These are phyloP conservation scores for Neoboletus brunneissimus DNA, from an alignment of 768 basidiomycete species.

Conservation along the genomic window DNA sequence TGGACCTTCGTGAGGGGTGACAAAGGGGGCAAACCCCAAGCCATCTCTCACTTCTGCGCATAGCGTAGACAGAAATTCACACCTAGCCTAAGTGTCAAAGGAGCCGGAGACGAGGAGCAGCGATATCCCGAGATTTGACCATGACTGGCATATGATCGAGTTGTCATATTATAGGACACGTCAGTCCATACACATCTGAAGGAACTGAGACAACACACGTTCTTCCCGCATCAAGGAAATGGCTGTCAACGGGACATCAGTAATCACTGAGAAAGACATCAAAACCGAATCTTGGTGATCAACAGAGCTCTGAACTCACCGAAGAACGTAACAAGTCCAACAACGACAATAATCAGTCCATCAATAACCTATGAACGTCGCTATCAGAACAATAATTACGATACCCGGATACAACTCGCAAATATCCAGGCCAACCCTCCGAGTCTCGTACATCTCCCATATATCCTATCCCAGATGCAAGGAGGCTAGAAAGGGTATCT, in stretches of 20 bases:
- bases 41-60: too few relatives aligned
- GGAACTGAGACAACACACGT: not conserved
- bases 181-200: slow-evolving; percentile 46
- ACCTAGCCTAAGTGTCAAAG: too few relatives aligned
- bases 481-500: slow-evolving; percentile 56
- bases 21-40: too few relatives aligned
- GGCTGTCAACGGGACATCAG: slow-evolving; percentile 42
- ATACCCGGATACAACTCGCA: slow-evolving; percentile 31
- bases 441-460: slow-evolving; percentile 47
- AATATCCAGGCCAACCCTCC: slow-evolving; percentile 71
- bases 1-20: too few relatives aligned
- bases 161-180: slow-evolving; percentile 41
- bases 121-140: too few relatives aligned
- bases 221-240: slow-evolving; percentile 18
- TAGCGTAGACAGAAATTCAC: too few relatives aligned
- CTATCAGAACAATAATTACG: not conserved
- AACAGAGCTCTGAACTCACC: slow-evolving; percentile 29
- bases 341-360: slow-evolving; percentile 56
- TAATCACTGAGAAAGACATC: slow-evolving; percentile 42
- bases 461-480: slow-evolving; percentile 54
- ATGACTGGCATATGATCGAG: too few relatives aligned
- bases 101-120: too few relatives aligned
- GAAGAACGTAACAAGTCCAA: slow-evolving; percentile 52
- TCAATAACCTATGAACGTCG: slow-evolving; percentile 13
- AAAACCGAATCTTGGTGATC: not conserved